These are phyloP conservation scores for Tylopilus sp. DNA, from an alignment of 1,284 basidiomycete species.

Conservation along the genomic window DNA sequence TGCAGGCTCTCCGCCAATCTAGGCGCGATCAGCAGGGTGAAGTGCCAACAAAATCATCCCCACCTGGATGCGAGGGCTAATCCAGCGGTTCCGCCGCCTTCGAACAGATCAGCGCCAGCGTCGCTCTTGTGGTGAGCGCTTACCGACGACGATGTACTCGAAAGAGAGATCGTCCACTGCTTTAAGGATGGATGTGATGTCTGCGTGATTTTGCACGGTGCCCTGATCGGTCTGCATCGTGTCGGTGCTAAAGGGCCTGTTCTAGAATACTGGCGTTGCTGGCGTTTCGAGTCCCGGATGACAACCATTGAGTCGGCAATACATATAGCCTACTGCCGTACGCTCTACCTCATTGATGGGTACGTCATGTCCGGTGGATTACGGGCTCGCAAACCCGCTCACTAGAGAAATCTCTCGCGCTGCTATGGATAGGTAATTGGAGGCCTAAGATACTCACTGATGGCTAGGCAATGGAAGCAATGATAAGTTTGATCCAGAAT, in stretches of 20 bases:
- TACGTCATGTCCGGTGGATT: background rate
- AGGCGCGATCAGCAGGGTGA: background rate
- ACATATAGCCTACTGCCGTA: background rate
- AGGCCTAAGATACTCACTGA: background rate
- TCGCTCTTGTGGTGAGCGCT: background rate
- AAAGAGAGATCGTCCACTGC: background rate
- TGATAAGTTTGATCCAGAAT: no score
- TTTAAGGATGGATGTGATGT: slow-evolving; percentile 1
- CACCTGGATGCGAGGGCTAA: slow-evolving; percentile 21
- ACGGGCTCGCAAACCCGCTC: background rate
- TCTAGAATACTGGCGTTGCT: background rate
- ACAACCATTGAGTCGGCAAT: background rate
- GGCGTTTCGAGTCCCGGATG: background rate
- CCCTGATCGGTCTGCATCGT: background rate
- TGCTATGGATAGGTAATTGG: background rate
- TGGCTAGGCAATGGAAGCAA: background rate
- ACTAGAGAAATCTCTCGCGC: background rate
- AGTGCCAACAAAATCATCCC: background rate
- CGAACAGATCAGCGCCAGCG: background rate
- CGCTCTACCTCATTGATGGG: slow-evolving; percentile 6
- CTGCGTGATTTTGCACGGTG: background rate
- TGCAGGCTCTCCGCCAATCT: slow-evolving; percentile 18
- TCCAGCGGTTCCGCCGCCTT: slow-evolving; percentile 20
- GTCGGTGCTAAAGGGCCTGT: background rate
- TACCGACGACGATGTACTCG: slow-evolving; percentile 21